Percentiles rank a stretch among this genome's conserved stretches.
phyloP scores from a whole-genome alignment of 768 basidiomycete species.

The Hygrophorus pudorinus region DNA sequence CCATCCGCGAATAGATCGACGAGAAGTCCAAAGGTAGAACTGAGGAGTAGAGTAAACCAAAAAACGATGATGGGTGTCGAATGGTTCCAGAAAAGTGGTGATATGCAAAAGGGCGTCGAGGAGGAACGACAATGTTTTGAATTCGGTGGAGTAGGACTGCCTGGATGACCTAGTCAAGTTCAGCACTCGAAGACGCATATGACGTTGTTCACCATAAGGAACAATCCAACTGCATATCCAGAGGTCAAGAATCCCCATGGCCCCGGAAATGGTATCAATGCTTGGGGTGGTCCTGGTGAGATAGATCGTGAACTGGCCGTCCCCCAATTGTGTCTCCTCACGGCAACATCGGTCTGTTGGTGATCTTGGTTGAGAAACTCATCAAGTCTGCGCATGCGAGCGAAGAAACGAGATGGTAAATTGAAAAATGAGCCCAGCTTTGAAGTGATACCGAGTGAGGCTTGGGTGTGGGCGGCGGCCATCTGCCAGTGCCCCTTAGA shows the following conservation, averaged over 20 bases:
- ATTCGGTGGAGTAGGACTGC: slow-evolving; percentile 65
- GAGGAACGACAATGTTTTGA: slow-evolving; percentile 68
- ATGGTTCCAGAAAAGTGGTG: neutral
- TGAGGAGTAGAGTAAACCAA: slow-evolving; percentile 22
- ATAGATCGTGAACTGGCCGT: slow-evolving; percentile 5
- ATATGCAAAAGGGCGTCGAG: slow-evolving; percentile 23
- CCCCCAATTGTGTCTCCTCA: slow-evolving; percentile 6
- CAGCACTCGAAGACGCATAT: neutral
- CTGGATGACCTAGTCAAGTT: slow-evolving; percentile 23
- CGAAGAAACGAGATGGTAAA: slow-evolving; percentile 30
- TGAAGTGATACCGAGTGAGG: slow-evolving; percentile 30
- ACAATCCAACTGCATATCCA: slow-evolving; percentile 57
- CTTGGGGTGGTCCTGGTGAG: slow-evolving; percentile 8
- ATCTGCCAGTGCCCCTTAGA: slow-evolving; percentile 4
- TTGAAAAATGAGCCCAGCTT: slow-evolving; percentile 36
- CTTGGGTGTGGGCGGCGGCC: slow-evolving; percentile 5
- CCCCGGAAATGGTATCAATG: slow-evolving; percentile 32
- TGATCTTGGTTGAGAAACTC: slow-evolving; percentile 14
- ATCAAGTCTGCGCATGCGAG: slow-evolving; percentile 28
- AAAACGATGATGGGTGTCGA: slow-evolving; percentile 5
- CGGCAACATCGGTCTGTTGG: slow-evolving; percentile 9
- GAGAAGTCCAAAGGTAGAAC: slow-evolving; percentile 60
- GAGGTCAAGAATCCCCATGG: slow-evolving; percentile 70
- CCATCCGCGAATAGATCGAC: slow-evolving; percentile 45
- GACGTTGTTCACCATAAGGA: slow-evolving; percentile 44